Percentiles rank a stretch among this genome's conserved stretches.
phyloP scores from a whole-genome alignment of 257 asterid species.

The Solanum etuberosum region DNA sequence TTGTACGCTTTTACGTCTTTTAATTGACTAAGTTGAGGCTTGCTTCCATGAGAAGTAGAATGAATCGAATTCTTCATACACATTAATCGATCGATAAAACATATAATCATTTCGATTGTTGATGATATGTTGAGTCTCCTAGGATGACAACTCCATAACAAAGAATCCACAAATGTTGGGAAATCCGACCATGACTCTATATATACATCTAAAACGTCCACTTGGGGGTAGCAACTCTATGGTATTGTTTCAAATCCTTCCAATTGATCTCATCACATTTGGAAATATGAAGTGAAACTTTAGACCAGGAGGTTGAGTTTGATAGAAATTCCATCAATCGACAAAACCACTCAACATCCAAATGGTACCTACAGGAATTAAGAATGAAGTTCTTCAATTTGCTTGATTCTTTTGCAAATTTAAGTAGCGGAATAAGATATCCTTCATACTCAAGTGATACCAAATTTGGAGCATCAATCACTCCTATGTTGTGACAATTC shows the following conservation, averaged over 20 bases:
- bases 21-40: too few species aligned
- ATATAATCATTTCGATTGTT: neutral
- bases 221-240: neutral
- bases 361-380: neutral
- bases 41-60: too few species aligned
- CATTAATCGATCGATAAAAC: neutral
- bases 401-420: too few species aligned
- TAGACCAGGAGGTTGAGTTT: neutral
- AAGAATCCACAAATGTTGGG: neutral
- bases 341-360: neutral
- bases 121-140: too few species aligned
- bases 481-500: too few species aligned
- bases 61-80: neutral
- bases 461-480: neutral
- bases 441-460: neutral
- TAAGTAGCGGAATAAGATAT: neutral
- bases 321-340: neutral
- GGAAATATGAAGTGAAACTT: neutral
- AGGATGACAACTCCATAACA: neutral
- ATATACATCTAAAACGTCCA: neutral
- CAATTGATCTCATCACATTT: neutral
- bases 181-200: neutral
- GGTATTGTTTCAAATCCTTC: neutral
- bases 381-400: neutral
- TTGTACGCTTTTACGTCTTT: neutral